Evolutionary conservation across 352 stramenopile species (phyloP).

Genomic region (Pythium vanterpoolii): DNA sequence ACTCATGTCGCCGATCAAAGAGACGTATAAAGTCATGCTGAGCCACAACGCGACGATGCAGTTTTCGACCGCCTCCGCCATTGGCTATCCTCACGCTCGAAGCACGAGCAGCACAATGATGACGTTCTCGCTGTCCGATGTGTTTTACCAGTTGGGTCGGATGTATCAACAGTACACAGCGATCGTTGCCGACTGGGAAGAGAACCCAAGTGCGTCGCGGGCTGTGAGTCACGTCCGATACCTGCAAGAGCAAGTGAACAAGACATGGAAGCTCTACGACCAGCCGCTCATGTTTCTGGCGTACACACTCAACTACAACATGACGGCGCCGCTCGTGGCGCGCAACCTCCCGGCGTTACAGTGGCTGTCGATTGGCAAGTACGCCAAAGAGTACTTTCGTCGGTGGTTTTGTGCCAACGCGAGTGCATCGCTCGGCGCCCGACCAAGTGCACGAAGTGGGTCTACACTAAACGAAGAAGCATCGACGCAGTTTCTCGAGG

Average conservation of each 20-base stretch:
- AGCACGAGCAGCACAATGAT: slow-evolving; percentile 17
- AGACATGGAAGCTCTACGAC: slow-evolving; percentile 76
- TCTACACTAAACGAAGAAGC: slow-evolving; percentile 49
- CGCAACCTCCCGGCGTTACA: slow-evolving; percentile 50
- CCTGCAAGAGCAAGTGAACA: slow-evolving; percentile 54
- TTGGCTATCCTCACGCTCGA: not conserved
- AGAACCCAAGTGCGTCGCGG: slow-evolving; percentile 41
- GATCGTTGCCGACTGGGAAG: slow-evolving; percentile 72
- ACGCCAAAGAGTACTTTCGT: slow-evolving; percentile 72
- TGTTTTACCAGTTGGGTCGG: slow-evolving; percentile 76
- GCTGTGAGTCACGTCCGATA: slow-evolving; percentile 57
- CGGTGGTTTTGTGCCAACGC: slow-evolving; percentile 50
- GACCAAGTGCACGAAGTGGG: slow-evolving; percentile 3
- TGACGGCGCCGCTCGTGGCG: slow-evolving; percentile 44
- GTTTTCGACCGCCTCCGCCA: not conserved
- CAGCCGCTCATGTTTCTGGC: slow-evolving; percentile 64
- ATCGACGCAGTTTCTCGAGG: slow-evolving; percentile 64
- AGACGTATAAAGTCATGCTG: slow-evolving; percentile 65
- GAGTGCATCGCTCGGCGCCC: not conserved
- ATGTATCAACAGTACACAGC: slow-evolving; percentile 73
- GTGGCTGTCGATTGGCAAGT: slow-evolving; percentile 75
- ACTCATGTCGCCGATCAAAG: slow-evolving; percentile 76
- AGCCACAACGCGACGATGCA: slow-evolving; percentile 17
- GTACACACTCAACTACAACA: slow-evolving; percentile 77
- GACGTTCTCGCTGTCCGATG: slow-evolving; percentile 58